Base-by-base conservation (phyloP, 306 rosid species). In the Cicer pinnatifidum region DNA sequence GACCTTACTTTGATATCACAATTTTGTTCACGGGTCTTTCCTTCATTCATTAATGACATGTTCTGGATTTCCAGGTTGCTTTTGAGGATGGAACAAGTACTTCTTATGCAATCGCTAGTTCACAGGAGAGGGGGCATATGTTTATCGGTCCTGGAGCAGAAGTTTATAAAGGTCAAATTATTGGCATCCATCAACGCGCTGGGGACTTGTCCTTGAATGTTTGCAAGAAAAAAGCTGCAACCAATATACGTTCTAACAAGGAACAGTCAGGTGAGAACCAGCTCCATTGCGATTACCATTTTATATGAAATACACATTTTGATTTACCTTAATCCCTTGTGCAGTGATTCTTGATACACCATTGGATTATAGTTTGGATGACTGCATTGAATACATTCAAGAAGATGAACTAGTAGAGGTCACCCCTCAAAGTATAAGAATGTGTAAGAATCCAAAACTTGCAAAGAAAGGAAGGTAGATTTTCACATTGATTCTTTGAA, bases 151-250 rank as follows among this genome's bases (percentile, higher is more conserved):
- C 99, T 23, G 99, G 99, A 56, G 43, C 69, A 58, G 97, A 88
- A 0, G 92, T 94, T 67, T 94, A 91, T 75, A 94, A 87, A 81
- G 96, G 99, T 85, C 97, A 91, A 82, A 87, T 94, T 60, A 82
- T 94, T 41, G 99, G 99, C 58, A 94, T 94, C 77, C 99, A 94
- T 86, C 99, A 94, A 86, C 89, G 99, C 46, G 84, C 95, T 41
- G 97, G 99, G 57, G 99, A 94, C 84, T 85, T 94, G 76, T 51
- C 92, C 28, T 93, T 94, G 75, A 94, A 94, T 43, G 97, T 94
- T 57, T 94, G 99, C 86, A 94, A 94, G 88, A 94, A 87, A 82
- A 94, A 94, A 75, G 99, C 99, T 53, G 99, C 99, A 38, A 94
- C 99, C 33, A 94, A 94, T 73, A 44, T 94, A 11, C 97, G 99